A percentile compares a stretch with the other conserved stretches of the same genome.
These are phyloP conservation scores for Pseudotulostoma volvatum DNA, from an alignment of 495 filamentous ascomycete species.

Conservation along the genomic window DNA sequence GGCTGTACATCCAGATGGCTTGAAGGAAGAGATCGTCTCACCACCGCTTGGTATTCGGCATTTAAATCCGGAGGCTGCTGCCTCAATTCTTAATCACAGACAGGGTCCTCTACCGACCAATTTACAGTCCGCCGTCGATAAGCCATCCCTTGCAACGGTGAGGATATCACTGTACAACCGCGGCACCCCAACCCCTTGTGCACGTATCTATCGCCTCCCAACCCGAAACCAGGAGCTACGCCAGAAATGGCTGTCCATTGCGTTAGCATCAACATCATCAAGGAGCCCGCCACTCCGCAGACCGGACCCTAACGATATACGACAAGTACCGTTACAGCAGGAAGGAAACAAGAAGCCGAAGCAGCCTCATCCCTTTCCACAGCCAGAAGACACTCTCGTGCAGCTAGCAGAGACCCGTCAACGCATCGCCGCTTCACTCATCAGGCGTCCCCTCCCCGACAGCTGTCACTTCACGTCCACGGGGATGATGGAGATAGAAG, in stretches of 20 bases:
- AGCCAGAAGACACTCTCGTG: slow-evolving; percentile 4
- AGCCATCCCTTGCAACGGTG: slow-evolving; percentile 36
- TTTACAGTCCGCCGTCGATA: slow-evolving; percentile 4
- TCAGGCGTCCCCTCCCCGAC: slow-evolving; percentile 8
- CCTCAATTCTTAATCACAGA: slow-evolving; percentile 8
- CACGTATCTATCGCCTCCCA: slow-evolving; percentile 60
- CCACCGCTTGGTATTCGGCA: slow-evolving; percentile 23
- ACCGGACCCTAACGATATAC: too few species aligned
- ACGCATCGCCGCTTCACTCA: slow-evolving; percentile 36
- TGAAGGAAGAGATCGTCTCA: background rate
- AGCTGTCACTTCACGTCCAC: too few species aligned
- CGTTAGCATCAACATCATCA: too few species aligned
- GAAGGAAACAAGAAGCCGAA: slow-evolving; percentile 7
- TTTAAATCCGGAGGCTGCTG: slow-evolving; percentile 9
- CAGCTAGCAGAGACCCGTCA: slow-evolving; percentile 29
- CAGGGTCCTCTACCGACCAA: slow-evolving; percentile 11
- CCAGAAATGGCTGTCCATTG: slow-evolving; percentile 36
- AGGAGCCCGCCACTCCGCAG: slow-evolving; percentile 8
- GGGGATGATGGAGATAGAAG: slow-evolving; percentile 15
- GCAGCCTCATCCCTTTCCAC: slow-evolving; percentile 3
- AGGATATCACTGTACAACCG: slow-evolving; percentile 40
- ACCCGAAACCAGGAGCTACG: slow-evolving; percentile 27
- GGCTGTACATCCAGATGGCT: background rate
- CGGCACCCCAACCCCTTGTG: slow-evolving; percentile 43
- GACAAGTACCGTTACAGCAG: too few species aligned